A percentile compares a stretch with the other conserved stretches of the same genome.
Conservation (phyloP, 768 basidiomycete genomes). For the Coprinopsis cinerea region DNA sequence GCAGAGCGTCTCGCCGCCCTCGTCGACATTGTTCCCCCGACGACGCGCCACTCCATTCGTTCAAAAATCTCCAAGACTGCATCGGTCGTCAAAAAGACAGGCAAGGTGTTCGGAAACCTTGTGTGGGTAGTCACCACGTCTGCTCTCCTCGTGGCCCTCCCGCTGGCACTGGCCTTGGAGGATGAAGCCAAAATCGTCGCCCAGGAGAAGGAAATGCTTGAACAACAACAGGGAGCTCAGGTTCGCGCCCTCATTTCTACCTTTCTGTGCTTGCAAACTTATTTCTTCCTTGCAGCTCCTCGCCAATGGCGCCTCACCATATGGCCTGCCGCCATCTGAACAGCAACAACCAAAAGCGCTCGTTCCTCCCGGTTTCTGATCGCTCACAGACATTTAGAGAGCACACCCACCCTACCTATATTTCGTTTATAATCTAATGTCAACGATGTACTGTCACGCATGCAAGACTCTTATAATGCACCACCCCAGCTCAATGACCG, state of each 20-base stretch:
- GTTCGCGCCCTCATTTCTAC: constrained; percentile 34
- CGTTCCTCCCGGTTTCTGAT: constrained; percentile 81
- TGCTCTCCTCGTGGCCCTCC: constrained; percentile 88
- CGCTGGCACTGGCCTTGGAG: constrained; percentile 88
- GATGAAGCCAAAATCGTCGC: constrained; percentile 93
- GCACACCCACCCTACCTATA: constrained; percentile 1
- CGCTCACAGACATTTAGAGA: constrained; percentile 1
- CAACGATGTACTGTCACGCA: background rate
- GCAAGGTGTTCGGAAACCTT: constrained; percentile 76
- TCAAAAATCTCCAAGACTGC: constrained; percentile 56
- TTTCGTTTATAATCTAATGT: constrained; percentile 12
- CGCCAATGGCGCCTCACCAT: constrained; percentile 45
- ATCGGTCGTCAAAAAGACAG: constrained; percentile 57
- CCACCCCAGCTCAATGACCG: background rate
- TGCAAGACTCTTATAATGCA: constrained; percentile 1
- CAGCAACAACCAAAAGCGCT: constrained; percentile 51
- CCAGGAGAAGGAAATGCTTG: constrained; percentile 91
- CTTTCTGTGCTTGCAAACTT: constrained; percentile 11
- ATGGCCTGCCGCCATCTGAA: constrained; percentile 31
- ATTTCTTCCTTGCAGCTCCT: constrained; percentile 55
- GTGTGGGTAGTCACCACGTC: constrained; percentile 96
- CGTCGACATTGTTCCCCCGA: constrained; percentile 92
- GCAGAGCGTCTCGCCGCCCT: constrained; percentile 86
- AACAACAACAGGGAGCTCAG: constrained; percentile 89
- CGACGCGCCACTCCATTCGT: constrained; percentile 74